phyloP scores from a whole-genome alignment of 306 rosid species.

The Dalbergia cultrata region DNA sequence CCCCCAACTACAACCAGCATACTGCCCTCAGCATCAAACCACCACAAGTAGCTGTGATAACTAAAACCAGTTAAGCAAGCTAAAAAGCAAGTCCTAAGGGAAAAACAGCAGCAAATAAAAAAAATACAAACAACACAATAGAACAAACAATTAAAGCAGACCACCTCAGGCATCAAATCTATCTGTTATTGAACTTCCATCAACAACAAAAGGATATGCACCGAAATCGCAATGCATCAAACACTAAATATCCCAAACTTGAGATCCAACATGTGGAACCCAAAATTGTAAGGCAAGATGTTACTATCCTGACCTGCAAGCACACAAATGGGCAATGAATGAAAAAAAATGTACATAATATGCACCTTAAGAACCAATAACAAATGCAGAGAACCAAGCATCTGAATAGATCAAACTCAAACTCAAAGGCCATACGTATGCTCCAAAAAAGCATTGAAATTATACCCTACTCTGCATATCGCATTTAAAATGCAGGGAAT shows the following conservation, averaged over 20 bases:
- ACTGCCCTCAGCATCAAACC: conserved; percentile 82
- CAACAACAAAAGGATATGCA: conserved; percentile 32
- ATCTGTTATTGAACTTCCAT: conserved; percentile 21
- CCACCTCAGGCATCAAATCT: not conserved
- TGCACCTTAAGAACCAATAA: not conserved
- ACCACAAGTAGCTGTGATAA: conserved; percentile 54
- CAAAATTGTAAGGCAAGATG: not conserved
- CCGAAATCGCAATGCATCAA: conserved; percentile 25
- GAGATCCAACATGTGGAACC: not conserved
- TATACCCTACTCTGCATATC: conserved; percentile 10
- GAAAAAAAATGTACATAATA: not conserved
- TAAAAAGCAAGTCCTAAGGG: not conserved
- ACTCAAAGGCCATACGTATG: not conserved
- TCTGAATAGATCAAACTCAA: too few species aligned
- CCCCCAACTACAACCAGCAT: conserved; percentile 88
- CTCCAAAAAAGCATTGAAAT: conserved; percentile 13
- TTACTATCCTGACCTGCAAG: conserved; percentile 19
- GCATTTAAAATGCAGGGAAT: conserved; percentile 7
- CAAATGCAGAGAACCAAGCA: not conserved
- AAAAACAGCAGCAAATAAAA: conserved; percentile 10
- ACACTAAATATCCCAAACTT: conserved; percentile 13
- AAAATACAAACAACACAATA: not conserved
- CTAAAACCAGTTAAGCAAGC: conserved; percentile 42
- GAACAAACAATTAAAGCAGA: conserved; percentile 7
- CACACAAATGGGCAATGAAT: not conserved